Base-by-base conservation (phyloP, 345 rosid genomes). In the Brassica juncea region DNA sequence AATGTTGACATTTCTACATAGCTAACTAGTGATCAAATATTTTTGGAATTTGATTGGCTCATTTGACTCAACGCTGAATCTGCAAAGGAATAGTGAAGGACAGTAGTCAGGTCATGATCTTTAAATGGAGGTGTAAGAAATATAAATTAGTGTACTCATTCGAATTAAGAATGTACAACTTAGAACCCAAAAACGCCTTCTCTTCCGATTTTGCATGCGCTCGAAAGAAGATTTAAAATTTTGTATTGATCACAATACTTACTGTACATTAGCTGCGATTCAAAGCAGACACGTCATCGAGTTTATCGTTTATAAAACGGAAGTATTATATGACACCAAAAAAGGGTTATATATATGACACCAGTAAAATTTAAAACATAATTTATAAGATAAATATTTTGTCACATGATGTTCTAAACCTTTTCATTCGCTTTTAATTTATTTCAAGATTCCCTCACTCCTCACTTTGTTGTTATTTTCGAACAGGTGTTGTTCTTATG, bases 401-500 rank as follows among this genome's bases (percentile, higher is more conserved):
- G 39, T 68, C 61, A 49, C 42, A 52, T 69, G 61, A 30, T 16
- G 16, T 39, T 67, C 19, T 23, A 42, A 49, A 11, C 44, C 32
- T 49, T 70, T 11, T 52, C 73, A 70, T 28, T 28, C 61, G n/a
- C 73, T 27, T 70, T 71, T 71, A 9, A 21, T 23, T 30, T 21
- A 9, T 12, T 34, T 37, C 19, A 57, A 71, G 58, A 72, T 61
- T 61, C 67, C 35, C 35, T n/a, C 54, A 72, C 4, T 72, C 37
- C 27, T 59, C 66, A 37, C 34, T 47, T 49, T 64, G 52, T 64
- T 63, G n/a, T 49, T 10, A 63, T 16, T 74, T 73, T 28, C 14
- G 47, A 62, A 42, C 44, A 62, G 31, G 69, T 28, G 35, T 58
- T 61, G 31, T 49, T 49, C 59, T 5, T 70, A 16, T 70, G 63